Base-by-base conservation (phyloP, 441 rosid genomes). In the Populus hybrid region DNA sequence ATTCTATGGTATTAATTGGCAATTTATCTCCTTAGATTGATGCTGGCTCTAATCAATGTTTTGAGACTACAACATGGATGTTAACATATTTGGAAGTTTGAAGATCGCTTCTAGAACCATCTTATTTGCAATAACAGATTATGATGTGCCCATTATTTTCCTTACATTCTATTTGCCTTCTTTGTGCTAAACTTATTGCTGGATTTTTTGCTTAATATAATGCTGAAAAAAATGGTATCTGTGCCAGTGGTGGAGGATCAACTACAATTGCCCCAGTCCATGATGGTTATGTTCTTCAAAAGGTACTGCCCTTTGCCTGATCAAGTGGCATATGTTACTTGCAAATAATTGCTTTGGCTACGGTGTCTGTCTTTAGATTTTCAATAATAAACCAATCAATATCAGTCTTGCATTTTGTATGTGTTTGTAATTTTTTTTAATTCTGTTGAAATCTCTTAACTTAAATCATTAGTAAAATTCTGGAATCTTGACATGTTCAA, bases 221-320 rank as follows among this genome's bases (percentile, higher is more conserved):
- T 18, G 34, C 65, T 82, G 40, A 28, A 73, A 14, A 32, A 20
- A 53, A 40, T 72, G 74, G 63, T 72, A 32, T 71, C 21, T 32
- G 75, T 76, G 82, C 78, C 86, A 97, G 99, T 77, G 99, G 99
- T 74, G 99, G 99, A 88, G 99, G 99, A 78, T 97, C 99, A 73
- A 94, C 97, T 66, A 91, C 95, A 73, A 89, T 94, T 78, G 90
- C 98, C 78, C 99, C 99, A 2, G 99, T 94, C 70, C 99, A 97
- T 78, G 99, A 97, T 81, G 99, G 99, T 77, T 94, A 92, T 84
- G 99, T 94, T 81, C 98, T 97, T 86, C 99, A 97, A 79, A 97
- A 93, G 99, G 99, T 97, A 86, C 65, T 32, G 75, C 9, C 65
- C 63, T 36, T 79, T 71, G 59, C 42, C 34, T 35, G 23, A 16